Evolutionary conservation across 106 monocot species (phyloP).

Genomic region (Phalaenopsis equestris): DNA sequence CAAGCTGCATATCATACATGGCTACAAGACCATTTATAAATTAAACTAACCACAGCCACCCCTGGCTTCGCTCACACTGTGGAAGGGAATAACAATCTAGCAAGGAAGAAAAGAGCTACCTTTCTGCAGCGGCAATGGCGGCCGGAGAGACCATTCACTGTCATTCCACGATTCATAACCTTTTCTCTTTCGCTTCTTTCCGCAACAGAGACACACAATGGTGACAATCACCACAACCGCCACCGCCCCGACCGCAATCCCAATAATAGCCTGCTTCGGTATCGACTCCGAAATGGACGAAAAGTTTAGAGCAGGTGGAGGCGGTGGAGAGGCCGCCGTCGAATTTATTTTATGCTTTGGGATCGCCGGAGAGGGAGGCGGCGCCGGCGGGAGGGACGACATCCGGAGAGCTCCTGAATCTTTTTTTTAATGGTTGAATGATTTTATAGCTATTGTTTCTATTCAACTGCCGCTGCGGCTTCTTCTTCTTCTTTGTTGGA

Average conservation of each 20-base stretch:
- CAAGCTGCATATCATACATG: too few relatives aligned
- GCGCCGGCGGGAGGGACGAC: not conserved
- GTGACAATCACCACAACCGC: conserved; percentile 1
- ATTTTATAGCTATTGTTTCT: not conserved
- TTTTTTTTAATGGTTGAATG: too few relatives aligned
- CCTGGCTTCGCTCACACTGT: too few relatives aligned
- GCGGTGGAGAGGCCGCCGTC: not conserved
- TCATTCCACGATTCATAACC: not conserved
- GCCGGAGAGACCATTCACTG: not conserved
- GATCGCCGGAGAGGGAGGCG: not conserved
- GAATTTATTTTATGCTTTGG: not conserved
- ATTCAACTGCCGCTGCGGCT: not conserved
- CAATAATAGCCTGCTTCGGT: not conserved
- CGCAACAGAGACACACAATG: conserved; percentile 12
- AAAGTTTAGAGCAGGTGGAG: conserved; percentile 8
- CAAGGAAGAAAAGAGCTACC: not conserved
- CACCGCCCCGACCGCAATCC: conserved; percentile 16
- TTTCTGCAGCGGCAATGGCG: not conserved
- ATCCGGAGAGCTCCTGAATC: not conserved
- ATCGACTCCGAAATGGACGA: conserved; percentile 7
- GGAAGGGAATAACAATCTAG: too few relatives aligned
- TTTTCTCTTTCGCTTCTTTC: conserved; percentile 9
- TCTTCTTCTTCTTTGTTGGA: not conserved
- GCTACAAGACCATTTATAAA: too few relatives aligned
- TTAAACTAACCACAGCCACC: too few relatives aligned